These are phyloP conservation scores for Lactarius hatsudake DNA, from an alignment of 768 basidiomycete species.

Conservation along the genomic window DNA sequence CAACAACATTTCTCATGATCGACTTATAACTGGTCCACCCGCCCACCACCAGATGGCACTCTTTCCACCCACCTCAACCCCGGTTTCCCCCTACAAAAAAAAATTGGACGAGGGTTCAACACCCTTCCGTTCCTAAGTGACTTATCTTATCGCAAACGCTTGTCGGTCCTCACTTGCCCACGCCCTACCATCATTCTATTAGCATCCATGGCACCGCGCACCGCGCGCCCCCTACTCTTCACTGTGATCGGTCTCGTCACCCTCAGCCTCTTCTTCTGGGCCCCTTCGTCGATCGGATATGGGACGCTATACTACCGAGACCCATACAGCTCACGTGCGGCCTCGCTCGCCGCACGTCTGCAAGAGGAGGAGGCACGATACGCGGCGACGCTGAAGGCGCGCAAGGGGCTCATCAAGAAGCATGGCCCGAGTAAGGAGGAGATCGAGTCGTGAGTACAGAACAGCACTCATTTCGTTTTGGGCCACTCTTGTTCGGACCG, in stretches of 20 bases:
- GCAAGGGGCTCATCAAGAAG: slow-evolving; percentile 7
- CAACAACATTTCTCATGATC: no score
- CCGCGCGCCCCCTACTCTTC: background rate
- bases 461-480: background rate
- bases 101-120: background rate
- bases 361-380: slow-evolving; percentile 10
- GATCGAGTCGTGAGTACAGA: slow-evolving; percentile 10
- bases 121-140: background rate
- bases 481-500: background rate
- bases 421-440: slow-evolving; percentile 8
- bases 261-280: slow-evolving; percentile 13
- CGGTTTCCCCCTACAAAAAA: background rate
- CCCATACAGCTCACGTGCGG: background rate
- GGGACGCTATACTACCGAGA: background rate
- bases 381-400: background rate
- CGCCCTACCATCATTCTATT: background rate
- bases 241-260: background rate
- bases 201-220: slow-evolving; percentile 13
- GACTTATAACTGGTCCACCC: background rate
- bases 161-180: background rate
- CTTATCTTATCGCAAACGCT: background rate
- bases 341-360: background rate
- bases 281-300: background rate
- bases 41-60: background rate
- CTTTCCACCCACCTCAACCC: background rate